Evolutionary conservation across 164 flowering plant species (phyloP).

Genomic region (Magnolia kwangsiensis): DNA sequence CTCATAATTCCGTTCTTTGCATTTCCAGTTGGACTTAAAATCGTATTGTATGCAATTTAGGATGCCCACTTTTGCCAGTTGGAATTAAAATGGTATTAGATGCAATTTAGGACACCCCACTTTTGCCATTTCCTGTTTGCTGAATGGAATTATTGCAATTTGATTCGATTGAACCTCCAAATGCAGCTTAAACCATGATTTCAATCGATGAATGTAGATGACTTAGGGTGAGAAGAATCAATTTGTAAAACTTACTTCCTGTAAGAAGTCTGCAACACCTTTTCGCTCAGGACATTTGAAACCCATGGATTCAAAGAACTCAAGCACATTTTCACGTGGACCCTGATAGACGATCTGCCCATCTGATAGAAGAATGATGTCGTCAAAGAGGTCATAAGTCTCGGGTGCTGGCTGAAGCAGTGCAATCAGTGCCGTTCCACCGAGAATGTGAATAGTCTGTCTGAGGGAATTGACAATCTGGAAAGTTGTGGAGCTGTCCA

Average conservation of each 20-base stretch:
- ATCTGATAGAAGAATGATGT: slow-evolving; percentile 66
- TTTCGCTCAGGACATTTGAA: slow-evolving; percentile 38
- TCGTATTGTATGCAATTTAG: too few relatives aligned
- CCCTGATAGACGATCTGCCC: slow-evolving; percentile 74
- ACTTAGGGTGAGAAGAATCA: background rate
- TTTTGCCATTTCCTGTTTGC: too few relatives aligned
- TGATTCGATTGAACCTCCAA: too few relatives aligned
- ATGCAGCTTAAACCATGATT: too few relatives aligned
- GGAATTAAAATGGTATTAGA: too few relatives aligned
- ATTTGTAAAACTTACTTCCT: slow-evolving; percentile 24
- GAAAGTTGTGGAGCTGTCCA: slow-evolving; percentile 61
- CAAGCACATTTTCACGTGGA: slow-evolving; percentile 55
- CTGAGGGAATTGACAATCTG: slow-evolving; percentile 63
- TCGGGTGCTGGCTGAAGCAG: slow-evolving; percentile 88
- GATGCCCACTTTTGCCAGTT: too few relatives aligned
- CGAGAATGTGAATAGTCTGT: slow-evolving; percentile 50
- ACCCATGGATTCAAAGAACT: slow-evolving; percentile 48
- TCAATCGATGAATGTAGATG: too few relatives aligned
- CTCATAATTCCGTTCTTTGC: too few relatives aligned
- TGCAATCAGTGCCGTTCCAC: slow-evolving; percentile 62
- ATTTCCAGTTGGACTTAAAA: too few relatives aligned
- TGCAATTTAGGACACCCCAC: too few relatives aligned
- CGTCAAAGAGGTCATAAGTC: slow-evolving; percentile 73
- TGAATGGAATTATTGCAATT: too few relatives aligned
- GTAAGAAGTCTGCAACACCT: slow-evolving; percentile 37